Conservation (phyloP, 73 alveolate species). For the Stentor coeruleus region DNA sequence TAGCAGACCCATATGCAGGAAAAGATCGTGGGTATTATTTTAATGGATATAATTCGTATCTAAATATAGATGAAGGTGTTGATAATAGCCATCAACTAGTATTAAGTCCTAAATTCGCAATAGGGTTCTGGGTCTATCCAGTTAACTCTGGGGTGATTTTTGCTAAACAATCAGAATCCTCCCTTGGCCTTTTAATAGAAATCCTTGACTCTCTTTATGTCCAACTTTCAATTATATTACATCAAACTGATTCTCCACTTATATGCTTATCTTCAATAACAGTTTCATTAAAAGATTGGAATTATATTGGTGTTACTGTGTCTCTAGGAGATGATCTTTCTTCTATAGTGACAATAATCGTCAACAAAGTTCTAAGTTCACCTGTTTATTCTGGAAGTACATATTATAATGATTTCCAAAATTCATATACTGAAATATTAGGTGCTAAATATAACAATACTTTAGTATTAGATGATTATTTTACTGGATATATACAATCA, state of each 20-base stretch:
- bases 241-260: too few relatives aligned
- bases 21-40: slow-evolving; percentile 2
- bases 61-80: background rate
- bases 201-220: background rate
- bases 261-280: background rate
- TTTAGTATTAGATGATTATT: background rate
- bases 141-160: slow-evolving; percentile 3
- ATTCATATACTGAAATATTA: background rate
- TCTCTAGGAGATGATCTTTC: background rate
- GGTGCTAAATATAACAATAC: background rate
- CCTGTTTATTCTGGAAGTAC: background rate
- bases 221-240: background rate
- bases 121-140: background rate
- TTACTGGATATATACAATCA: background rate
- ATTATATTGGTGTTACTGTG: background rate
- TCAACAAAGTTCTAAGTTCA: background rate
- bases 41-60: background rate
- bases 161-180: background rate
- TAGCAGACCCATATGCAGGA: slow-evolving; percentile 18
- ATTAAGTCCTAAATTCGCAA: background rate
- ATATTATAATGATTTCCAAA: background rate
- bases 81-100: slow-evolving; percentile 4
- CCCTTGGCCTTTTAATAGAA: background rate
- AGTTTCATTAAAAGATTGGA: background rate
- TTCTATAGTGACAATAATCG: background rate